Evolutionary conservation across 2,329 filamentous ascomycete genomes (phyloP).

Genomic region (Cytospora mali): DNA sequence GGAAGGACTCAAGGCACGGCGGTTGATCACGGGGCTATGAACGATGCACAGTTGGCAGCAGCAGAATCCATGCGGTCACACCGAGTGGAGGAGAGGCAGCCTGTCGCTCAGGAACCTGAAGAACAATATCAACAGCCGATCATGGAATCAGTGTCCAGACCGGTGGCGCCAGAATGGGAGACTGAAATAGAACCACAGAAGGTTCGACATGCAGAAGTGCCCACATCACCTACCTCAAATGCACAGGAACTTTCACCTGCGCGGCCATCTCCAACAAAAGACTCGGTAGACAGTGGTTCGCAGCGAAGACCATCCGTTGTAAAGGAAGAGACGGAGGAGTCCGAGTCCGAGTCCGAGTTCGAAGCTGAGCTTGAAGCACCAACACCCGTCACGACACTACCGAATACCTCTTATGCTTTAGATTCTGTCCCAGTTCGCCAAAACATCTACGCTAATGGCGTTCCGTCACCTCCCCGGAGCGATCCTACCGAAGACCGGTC

Average conservation of each 20-base stretch:
- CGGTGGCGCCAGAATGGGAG: slow-evolving; percentile 6
- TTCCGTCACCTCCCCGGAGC: slow-evolving; percentile 24
- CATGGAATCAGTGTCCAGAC: neutral
- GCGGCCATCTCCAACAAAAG: neutral
- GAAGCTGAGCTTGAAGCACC: slow-evolving; percentile 31
- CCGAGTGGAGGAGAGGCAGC: slow-evolving; percentile 32
- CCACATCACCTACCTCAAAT: slow-evolving; percentile 24
- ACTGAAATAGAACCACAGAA: neutral
- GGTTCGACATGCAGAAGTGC: neutral
- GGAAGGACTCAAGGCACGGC: slow-evolving; percentile 53
- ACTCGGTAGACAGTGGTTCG: too few relatives aligned
- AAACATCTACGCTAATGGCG: slow-evolving; percentile 31
- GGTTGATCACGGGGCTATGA: slow-evolving; percentile 37
- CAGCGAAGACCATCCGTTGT: slow-evolving; percentile 49
- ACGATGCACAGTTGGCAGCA: slow-evolving; percentile 23
- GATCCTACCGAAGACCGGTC: slow-evolving; percentile 22
- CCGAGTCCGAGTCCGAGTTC: slow-evolving; percentile 33
- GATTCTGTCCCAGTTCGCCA: slow-evolving; percentile 42
- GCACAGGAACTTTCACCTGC: slow-evolving; percentile 19
- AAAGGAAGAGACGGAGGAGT: slow-evolving; percentile 42
- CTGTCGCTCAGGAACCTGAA: slow-evolving; percentile 18
- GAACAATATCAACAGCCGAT: slow-evolving; percentile 23
- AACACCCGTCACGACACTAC: slow-evolving; percentile 24
- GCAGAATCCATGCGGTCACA: slow-evolving; percentile 22
- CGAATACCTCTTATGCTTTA: slow-evolving; percentile 35